Evolutionary conservation across 177 flowering plant genomes (phyloP), one percentile per base, ranked within the genome.

Genomic region (Vitis hybrid): DNA sequence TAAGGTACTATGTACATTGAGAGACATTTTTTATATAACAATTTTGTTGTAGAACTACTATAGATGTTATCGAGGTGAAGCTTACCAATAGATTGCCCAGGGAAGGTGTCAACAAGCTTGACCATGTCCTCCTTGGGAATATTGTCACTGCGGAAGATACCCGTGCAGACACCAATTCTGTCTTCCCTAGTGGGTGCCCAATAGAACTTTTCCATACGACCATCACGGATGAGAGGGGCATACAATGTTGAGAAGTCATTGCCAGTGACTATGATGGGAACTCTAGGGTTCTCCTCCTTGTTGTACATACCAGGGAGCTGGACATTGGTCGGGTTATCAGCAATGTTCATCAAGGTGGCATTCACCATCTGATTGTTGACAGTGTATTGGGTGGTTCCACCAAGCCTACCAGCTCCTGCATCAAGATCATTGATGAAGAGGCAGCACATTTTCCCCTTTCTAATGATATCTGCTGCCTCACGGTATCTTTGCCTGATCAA

Each of bases 291-390:
- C 65, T 78, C 83, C 72, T 81, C 70, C 75, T 78, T 75, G 73
- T 78, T 81, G 74, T 81, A 78, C 81, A 75, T 75, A 4, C 81
- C 81, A 30, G 81, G 83, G 55, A 81, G 79, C 69, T 81, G 83
- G 18, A 81, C 83, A 62, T 73, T 81, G 54, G 83, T 81, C 2
- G 83, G 83, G 69, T 72, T 78, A 62, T 81, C 81, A 40, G 83
- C 83, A 56, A 78, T 81, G 78, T 81, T 81, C 83, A 81, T 81
- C 21, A 75, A 76, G 9, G 79, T 81, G 51, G 83, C 83, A 52
- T 81, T 78, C 66, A 82, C 83, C 85, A 82, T 82, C 68, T 82
- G 83, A 49, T 82, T 82, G 78, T 82, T 82, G 59, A 80, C 80
- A 0, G 83, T 80, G 80, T 80, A 80, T 57, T 80, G 83, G 11